Evolutionary conservation across 352 stramenopile species (phyloP).

Genomic region (Phytophthora syringae): DNA sequence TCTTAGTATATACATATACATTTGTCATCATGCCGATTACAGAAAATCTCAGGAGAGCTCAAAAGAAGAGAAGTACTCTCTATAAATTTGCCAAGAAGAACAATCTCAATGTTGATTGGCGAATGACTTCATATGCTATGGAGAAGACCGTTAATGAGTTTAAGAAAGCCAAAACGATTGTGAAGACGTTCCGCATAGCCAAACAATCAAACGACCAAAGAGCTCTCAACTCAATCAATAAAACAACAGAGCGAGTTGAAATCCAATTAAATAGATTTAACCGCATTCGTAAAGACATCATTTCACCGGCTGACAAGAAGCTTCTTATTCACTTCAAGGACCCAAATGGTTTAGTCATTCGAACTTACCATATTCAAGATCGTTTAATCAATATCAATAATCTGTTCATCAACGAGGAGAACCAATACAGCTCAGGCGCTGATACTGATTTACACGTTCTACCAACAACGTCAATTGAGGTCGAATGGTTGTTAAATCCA

Average conservation of each 20-base stretch:
- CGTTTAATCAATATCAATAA: slow-evolving; percentile 29
- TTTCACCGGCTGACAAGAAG: slow-evolving; percentile 24
- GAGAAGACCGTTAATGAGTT: slow-evolving; percentile 22
- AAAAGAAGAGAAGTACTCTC: slow-evolving; percentile 15
- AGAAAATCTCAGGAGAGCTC: slow-evolving; percentile 9
- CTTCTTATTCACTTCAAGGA: slow-evolving; percentile 31
- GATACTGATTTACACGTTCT: slow-evolving; percentile 32
- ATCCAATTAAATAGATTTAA: slow-evolving; percentile 24
- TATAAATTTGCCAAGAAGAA: slow-evolving; percentile 25
- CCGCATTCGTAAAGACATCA: slow-evolving; percentile 10
- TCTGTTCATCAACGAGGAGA: slow-evolving; percentile 33
- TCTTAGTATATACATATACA: slow-evolving; percentile 12
- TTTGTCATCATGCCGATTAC: slow-evolving; percentile 12
- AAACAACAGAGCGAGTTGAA: slow-evolving; percentile 16
- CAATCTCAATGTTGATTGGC: slow-evolving; percentile 9
- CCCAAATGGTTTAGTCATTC: slow-evolving; percentile 19
- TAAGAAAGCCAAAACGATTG: slow-evolving; percentile 27
- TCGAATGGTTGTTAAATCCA: slow-evolving; percentile 33
- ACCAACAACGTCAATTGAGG: slow-evolving; percentile 16
- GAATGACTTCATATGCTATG: slow-evolving; percentile 11
- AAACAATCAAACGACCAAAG: background rate
- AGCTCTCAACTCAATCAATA: slow-evolving; percentile 17
- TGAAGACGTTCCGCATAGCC: slow-evolving; percentile 10
- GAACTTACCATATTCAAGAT: slow-evolving; percentile 32
- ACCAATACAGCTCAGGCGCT: slow-evolving; percentile 34